These are phyloP conservation scores for Fusarium redolens DNA, from an alignment of 2,329 filamentous ascomycete species.

Conservation along the genomic window DNA sequence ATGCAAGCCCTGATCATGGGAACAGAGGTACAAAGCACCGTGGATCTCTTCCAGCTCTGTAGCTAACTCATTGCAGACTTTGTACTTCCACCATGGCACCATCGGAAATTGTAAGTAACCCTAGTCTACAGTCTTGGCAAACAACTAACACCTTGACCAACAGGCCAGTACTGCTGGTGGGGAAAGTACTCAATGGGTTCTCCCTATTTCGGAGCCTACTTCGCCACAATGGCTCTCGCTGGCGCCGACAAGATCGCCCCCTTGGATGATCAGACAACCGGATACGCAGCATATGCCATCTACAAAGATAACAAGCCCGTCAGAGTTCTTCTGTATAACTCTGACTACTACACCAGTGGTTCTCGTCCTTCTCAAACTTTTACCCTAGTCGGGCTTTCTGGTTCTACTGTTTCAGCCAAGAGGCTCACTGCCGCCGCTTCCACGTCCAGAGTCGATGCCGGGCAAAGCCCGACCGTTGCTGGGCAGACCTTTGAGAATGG, in stretches of 20 bases:
- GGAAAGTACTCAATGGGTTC: background rate
- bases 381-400: rapidly evolving
- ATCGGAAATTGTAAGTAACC: background rate
- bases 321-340: background rate
- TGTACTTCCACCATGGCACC: background rate
- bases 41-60: no score
- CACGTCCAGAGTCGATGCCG: background rate
- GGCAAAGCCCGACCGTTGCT: background rate
- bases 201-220: background rate
- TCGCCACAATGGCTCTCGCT: background rate
- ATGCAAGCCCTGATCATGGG: background rate
- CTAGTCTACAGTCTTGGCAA: background rate
- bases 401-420: background rate
- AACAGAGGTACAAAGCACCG: background rate
- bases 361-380: background rate
- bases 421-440: background rate
- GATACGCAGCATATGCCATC: background rate
- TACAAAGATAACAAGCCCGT: background rate
- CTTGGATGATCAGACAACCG: background rate
- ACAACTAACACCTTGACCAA: background rate
- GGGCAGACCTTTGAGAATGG: background rate
- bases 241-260: background rate
- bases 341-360: background rate
- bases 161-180: background rate
- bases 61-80: background rate